A percentile compares a stretch with the other conserved stretches of the same genome.
Evolutionary conservation across 768 basidiomycete species (phyloP).

Genomic region (Peribolospora baueri): DNA sequence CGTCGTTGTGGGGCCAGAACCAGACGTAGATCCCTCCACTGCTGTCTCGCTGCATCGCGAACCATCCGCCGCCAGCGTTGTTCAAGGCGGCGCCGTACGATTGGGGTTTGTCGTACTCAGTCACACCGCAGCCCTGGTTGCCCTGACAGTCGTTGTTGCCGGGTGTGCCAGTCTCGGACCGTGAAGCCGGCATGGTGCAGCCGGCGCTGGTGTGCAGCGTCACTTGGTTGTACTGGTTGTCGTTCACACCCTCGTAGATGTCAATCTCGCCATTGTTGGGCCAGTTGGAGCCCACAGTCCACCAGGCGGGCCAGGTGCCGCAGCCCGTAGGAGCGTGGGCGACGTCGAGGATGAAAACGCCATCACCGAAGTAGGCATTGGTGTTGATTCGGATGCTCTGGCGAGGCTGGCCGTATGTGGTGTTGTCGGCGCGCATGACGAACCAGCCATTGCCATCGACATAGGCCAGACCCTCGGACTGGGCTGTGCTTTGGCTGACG

Average conservation of each 20-base stretch:
- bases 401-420: neutral
- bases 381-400: neutral
- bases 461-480: neutral
- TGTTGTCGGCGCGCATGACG: slow-evolving; percentile 1
- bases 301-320: neutral
- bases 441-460: slow-evolving; percentile 3
- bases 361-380: neutral
- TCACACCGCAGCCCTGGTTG: too few species aligned
- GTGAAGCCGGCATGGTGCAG: neutral
- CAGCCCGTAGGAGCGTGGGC: neutral
- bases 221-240: slow-evolving; percentile 39
- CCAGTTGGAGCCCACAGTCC: slow-evolving; percentile 1
- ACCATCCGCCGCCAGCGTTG: too few species aligned
- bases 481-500: neutral
- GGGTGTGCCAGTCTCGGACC: too few species aligned
- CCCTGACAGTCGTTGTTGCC: too few species aligned
- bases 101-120: too few species aligned
- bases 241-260: slow-evolving; percentile 59
- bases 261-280: slow-evolving; percentile 33
- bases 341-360: slow-evolving; percentile 3
- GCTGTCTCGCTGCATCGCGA: too few species aligned
- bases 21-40: too few species aligned
- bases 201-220: slow-evolving; percentile 42
- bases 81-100: too few species aligned
- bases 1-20: too few species aligned